Evolutionary conservation across 257 asterid genomes (phyloP).

Genomic region (Fraxinus excelsior): DNA sequence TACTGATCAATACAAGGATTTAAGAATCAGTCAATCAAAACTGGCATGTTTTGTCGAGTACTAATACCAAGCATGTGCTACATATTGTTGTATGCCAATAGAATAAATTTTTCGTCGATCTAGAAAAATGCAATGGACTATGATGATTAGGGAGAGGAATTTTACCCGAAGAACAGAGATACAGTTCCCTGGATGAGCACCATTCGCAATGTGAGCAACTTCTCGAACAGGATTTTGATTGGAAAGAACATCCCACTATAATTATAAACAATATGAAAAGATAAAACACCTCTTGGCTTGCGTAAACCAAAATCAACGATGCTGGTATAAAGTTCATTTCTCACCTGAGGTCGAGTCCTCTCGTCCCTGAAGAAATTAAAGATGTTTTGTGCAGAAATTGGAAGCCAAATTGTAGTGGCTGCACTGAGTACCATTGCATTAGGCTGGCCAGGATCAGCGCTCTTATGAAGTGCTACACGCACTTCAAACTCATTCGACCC

Average conservation of each 20-base stretch:
- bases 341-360: slow-evolving; percentile 78
- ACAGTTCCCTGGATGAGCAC: slow-evolving; percentile 93
- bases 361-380: slow-evolving; percentile 80
- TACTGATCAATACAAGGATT: background rate
- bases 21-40: background rate
- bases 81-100: background rate
- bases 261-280: background rate
- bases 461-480: slow-evolving; percentile 68
- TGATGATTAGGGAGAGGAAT: background rate
- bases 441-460: slow-evolving; percentile 83
- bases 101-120: background rate
- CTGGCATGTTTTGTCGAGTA: background rate
- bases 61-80: background rate
- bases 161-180: slow-evolving; percentile 84
- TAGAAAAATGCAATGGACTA: background rate
- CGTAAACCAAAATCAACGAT: background rate
- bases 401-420: slow-evolving; percentile 93
- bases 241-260: slow-evolving; percentile 94
- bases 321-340: background rate
- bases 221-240: slow-evolving; percentile 89
- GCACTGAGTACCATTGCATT: slow-evolving; percentile 85
- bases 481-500: slow-evolving; percentile 76
- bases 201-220: slow-evolving; percentile 87
- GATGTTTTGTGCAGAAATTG: slow-evolving; percentile 64
- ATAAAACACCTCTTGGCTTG: background rate